Conservation (phyloP, 371 early-diverging fungal species). For the Capillidium heterosporum region DNA sequence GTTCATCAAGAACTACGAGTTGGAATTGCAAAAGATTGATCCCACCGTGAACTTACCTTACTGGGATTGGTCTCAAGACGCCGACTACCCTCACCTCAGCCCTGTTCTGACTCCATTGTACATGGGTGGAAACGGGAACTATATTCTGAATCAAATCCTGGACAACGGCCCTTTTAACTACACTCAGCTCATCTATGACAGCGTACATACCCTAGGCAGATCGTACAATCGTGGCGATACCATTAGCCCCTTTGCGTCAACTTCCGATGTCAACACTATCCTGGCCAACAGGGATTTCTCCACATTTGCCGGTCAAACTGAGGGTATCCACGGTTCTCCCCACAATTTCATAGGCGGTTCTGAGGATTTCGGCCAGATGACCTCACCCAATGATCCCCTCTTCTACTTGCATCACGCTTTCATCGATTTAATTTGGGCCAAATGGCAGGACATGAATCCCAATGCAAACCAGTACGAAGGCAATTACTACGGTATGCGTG, state of each 20-base stretch:
- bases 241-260: neutral
- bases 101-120: slow-evolving; percentile 5
- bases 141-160: neutral
- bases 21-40: slow-evolving; percentile 13
- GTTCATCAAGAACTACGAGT: slow-evolving; percentile 14
- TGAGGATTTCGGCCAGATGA: neutral
- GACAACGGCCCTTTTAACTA: neutral
- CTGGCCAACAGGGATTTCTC: neutral
- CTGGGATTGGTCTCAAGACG: slow-evolving; percentile 25
- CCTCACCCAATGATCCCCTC: slow-evolving; percentile 12
- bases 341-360: neutral
- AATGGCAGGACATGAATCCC: neutral
- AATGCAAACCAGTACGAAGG: neutral
- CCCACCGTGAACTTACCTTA: slow-evolving; percentile 22
- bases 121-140: slow-evolving; percentile 11
- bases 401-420: slow-evolving; percentile 34
- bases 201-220: neutral
- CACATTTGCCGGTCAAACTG: neutral
- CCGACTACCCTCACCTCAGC: slow-evolving; percentile 7
- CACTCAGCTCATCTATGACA: neutral
- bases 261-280: neutral
- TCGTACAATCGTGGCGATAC: neutral
- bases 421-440: slow-evolving; percentile 8
- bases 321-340: neutral
- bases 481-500: neutral